Evolutionary conservation across 2,329 filamentous ascomycete species (phyloP), one percentile per base, ranked within the genome.

Genomic region (Colletotrichum sp.): DNA sequence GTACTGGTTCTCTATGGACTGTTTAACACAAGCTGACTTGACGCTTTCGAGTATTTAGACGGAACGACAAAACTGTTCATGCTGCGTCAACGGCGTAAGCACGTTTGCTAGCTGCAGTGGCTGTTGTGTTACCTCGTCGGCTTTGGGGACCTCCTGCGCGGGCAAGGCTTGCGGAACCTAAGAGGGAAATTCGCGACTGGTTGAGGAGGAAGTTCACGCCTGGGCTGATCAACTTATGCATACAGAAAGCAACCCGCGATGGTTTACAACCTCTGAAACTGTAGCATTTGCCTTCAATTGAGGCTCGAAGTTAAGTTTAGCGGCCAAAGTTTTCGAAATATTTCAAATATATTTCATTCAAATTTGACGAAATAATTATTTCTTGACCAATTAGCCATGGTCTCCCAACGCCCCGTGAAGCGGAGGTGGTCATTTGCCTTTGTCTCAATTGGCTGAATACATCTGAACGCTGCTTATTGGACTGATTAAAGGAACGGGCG

Each of bases 151-250:
- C 44, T 52, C 44, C 10, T 52, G 44, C 44, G n/a, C 44, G 0
- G 44, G 44, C n/a, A 52, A 52, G 44, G n/a, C 44, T 52, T 52
- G n/a, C n/a, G 44, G 44, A 21, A 52, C 39, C 5, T 49, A 49
- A 49, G 39, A 49, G 18, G 9, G 5, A 49, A 2, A 49, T 49
- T 0, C 0, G 1, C 18, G 18, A 49, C 39, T 49, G 18, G 5
- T n/a, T 49, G 9, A 44, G 39, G 18, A 52, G 44, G 44, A 52
- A 52, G 2, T 21, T 24, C 6, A 3, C 0, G 10, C 0, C 44
- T 21, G 0, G 9, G 10, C 1, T 0, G 6, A 3, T 4, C 6
- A 21, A 52, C 5, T 3, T 52, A n/a, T 13, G 1, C 1, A 3
- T 21, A 5, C 12, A 10, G n/a, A 52, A 24, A 21, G 44, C 10